phyloP scores from a whole-genome alignment of 1,284 basidiomycete species.

The Microbotryum lychnidis-dioicae region DNA sequence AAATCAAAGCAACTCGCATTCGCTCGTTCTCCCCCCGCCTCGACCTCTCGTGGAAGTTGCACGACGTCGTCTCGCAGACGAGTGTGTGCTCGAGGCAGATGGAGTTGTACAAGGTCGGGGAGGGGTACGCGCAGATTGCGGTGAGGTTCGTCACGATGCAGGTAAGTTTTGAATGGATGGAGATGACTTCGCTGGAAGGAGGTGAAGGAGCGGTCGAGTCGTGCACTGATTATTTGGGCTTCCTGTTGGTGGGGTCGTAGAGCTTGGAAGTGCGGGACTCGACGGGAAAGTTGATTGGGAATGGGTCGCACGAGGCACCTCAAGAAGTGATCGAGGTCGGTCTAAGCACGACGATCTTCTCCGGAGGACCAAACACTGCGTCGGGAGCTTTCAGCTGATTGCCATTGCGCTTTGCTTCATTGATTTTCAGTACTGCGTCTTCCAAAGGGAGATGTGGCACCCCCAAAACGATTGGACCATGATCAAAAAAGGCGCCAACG shows the following conservation, averaged over 20 bases:
- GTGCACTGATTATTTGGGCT: too few species aligned
- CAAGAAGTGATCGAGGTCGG: constrained; percentile 23
- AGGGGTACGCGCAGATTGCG: constrained; percentile 20
- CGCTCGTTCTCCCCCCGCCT: constrained; percentile 13
- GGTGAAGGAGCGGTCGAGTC: too few species aligned
- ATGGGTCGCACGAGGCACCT: constrained; percentile 17
- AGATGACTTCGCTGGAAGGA: too few species aligned
- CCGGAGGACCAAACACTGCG: too few species aligned
- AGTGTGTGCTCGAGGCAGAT: constrained; percentile 24
- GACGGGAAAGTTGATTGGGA: constrained; percentile 13
- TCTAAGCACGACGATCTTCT: neutral
- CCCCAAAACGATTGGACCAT: constrained; percentile 26
- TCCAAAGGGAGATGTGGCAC: constrained; percentile 31
- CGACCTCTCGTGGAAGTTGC: constrained; percentile 28
- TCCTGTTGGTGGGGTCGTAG: neutral
- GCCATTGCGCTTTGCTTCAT: too few species aligned
- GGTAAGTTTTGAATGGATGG: neutral
- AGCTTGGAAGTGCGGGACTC: constrained; percentile 22
- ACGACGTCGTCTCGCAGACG: constrained; percentile 17
- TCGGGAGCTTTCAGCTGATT: too few species aligned
- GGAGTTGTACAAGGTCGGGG: constrained; percentile 27
- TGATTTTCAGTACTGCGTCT: constrained; percentile 19
- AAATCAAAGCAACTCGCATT: constrained; percentile 9
- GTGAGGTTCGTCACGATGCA: constrained; percentile 25
- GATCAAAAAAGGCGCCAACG: constrained; percentile 22